phyloP scores from a whole-genome alignment of 164 flowering plant species.

The Aristolochia fimbriata region DNA sequence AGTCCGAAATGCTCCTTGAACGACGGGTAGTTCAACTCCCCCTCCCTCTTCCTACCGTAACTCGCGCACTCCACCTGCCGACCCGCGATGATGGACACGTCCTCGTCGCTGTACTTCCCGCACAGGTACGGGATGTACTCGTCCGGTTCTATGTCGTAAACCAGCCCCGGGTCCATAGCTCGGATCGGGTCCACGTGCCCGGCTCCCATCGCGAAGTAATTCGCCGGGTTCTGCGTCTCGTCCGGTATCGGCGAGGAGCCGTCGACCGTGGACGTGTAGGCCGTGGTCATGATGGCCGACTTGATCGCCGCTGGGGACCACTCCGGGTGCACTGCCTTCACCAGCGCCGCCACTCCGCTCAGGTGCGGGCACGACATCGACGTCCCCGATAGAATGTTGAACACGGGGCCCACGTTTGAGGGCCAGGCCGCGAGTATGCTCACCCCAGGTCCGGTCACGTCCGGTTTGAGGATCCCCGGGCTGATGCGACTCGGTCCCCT shows the following conservation, averaged over 20 bases:
- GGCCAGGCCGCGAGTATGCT: constrained; percentile 73
- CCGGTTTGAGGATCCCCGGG: constrained; percentile 71
- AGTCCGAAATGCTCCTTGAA: constrained; percentile 32
- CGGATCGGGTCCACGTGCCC: constrained; percentile 47
- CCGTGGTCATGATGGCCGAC: constrained; percentile 79
- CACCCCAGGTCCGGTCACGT: constrained; percentile 55
- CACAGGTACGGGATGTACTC: constrained; percentile 61
- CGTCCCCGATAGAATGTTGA: constrained; percentile 62
- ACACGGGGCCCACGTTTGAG: constrained; percentile 35
- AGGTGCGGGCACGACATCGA: constrained; percentile 82
- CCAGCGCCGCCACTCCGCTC: constrained; percentile 66
- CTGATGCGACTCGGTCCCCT: constrained; percentile 61
- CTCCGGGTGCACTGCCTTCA: constrained; percentile 58
- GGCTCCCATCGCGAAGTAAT: constrained; percentile 52
- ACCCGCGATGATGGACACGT: constrained; percentile 49
- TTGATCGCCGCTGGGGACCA: constrained; percentile 72
- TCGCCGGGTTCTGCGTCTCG: constrained; percentile 26
- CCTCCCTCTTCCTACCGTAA: constrained; percentile 29
- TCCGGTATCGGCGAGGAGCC: neutral
- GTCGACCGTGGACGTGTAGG: constrained; percentile 6
- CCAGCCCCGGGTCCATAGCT: constrained; percentile 72
- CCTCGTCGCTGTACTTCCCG: constrained; percentile 35
- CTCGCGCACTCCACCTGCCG: constrained; percentile 31
- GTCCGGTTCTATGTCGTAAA: constrained; percentile 36
- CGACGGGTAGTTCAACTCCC: constrained; percentile 65